A percentile compares a stretch with the other conserved stretches of the same genome.
Conservation (phyloP, 2,329 filamentous ascomycete species). For the Cadophora malorum region DNA sequence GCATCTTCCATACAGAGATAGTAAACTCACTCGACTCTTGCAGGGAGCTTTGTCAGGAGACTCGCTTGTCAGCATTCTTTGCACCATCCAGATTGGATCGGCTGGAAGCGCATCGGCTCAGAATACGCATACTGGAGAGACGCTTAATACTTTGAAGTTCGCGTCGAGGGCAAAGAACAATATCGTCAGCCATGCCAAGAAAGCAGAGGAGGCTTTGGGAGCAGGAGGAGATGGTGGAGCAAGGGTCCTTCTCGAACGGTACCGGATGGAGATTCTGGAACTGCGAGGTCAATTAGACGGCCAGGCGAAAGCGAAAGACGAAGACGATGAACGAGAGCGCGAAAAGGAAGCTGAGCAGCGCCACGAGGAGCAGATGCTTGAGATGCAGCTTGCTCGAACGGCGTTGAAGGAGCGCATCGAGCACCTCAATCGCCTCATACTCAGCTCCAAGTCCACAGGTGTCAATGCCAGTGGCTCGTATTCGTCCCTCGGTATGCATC, state of each 20-base stretch:
- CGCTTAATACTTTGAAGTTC: slow-evolving; percentile 95
- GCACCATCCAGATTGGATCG: slow-evolving; percentile 90
- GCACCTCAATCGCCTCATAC: slow-evolving; percentile 91
- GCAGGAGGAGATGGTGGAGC: slow-evolving; percentile 84
- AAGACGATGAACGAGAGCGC: slow-evolving; percentile 73
- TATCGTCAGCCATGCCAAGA: slow-evolving; percentile 96
- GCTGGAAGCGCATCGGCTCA: slow-evolving; percentile 73
- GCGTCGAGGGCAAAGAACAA: slow-evolving; percentile 97
- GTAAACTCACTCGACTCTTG: slow-evolving; percentile 91
- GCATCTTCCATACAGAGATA: slow-evolving; percentile 95
- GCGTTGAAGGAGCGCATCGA: slow-evolving; percentile 97
- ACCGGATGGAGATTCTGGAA: slow-evolving; percentile 89
- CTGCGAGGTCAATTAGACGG: slow-evolving; percentile 80
- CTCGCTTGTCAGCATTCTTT: slow-evolving; percentile 95
- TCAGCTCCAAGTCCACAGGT: slow-evolving; percentile 94
- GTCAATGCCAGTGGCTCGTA: slow-evolving; percentile 82
- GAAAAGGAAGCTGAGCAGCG: slow-evolving; percentile 83
- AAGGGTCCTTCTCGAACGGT: slow-evolving; percentile 87
- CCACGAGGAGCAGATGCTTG: slow-evolving; percentile 96
- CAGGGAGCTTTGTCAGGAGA: slow-evolving; percentile 93
- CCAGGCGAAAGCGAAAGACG: slow-evolving; percentile 74
- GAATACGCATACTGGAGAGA: slow-evolving; percentile 82
- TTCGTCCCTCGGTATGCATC: slow-evolving; percentile 70
- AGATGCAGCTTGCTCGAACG: slow-evolving; percentile 96
- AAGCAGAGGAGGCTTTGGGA: slow-evolving; percentile 86